These are phyloP conservation scores for Magnusiomyces tetraspermus DNA, from an alignment of 1,139 yeast species.

Conservation along the genomic window DNA sequence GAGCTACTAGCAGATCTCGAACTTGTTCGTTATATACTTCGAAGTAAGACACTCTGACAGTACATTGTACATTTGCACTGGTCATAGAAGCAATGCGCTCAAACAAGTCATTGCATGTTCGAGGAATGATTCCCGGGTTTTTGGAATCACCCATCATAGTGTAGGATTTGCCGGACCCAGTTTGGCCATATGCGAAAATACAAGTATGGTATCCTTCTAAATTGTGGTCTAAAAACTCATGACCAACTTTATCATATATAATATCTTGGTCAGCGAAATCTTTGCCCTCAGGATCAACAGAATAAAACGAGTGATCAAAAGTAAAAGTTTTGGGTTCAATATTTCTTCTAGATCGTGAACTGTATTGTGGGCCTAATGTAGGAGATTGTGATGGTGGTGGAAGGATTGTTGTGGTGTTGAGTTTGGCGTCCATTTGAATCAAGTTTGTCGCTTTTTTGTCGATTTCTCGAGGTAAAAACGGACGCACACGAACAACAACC, in stretches of 20 bases:
- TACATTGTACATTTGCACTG: constrained; percentile 39
- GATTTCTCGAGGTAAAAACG: constrained; percentile 29
- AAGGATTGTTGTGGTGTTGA: constrained; percentile 21
- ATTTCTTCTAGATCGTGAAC: constrained; percentile 16
- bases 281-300: constrained; percentile 34
- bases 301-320: constrained; percentile 56
- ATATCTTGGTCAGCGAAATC: constrained; percentile 41
- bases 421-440: constrained; percentile 23
- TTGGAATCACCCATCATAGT: constrained; percentile 58
- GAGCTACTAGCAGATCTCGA: constrained; percentile 40
- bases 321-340: constrained; percentile 34
- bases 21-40: constrained; percentile 71
- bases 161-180: constrained; percentile 64
- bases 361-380: constrained; percentile 7
- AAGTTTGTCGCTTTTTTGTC: constrained; percentile 20
- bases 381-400: constrained; percentile 18
- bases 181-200: constrained; percentile 67
- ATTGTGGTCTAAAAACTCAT: constrained; percentile 51
- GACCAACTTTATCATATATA: constrained; percentile 48
- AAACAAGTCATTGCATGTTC: constrained; percentile 48
- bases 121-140: constrained; percentile 54
- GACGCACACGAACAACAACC: constrained; percentile 35
- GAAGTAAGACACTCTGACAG: constrained; percentile 51
- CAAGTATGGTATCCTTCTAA: constrained; percentile 66
- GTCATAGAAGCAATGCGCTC: constrained; percentile 35